A percentile compares a stretch with the other conserved stretches of the same genome.
Evolutionary conservation across 1,139 yeast genomes (phyloP).

Genomic region (Scheffersomyces insectosa): DNA sequence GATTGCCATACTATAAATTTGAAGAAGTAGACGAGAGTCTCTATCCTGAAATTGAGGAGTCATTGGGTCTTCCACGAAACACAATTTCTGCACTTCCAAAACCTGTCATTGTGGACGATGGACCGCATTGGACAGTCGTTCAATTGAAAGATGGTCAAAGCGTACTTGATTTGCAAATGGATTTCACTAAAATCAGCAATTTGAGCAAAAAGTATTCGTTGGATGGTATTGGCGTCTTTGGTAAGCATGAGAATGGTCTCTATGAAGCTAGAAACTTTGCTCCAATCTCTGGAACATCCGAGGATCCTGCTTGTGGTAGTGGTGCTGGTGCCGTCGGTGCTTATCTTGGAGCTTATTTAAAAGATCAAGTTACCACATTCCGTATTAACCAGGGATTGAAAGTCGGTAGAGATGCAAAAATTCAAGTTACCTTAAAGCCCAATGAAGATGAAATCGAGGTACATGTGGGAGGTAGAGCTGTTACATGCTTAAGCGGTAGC

Average conservation of each 20-base stretch:
- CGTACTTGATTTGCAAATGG: conserved; percentile 30
- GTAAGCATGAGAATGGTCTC: conserved; percentile 21
- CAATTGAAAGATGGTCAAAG: conserved; percentile 26
- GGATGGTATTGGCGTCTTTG: conserved; percentile 40
- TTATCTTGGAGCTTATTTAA: conserved; percentile 5
- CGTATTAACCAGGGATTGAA: conserved; percentile 3
- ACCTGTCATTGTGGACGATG: conserved; percentile 30
- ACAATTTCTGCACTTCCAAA: conserved; percentile 8
- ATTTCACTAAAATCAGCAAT: conserved; percentile 20
- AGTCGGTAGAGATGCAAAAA: conserved; percentile 2
- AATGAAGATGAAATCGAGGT: conserved; percentile 20
- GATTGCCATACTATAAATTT: conserved; percentile 24
- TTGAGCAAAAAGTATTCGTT: conserved; percentile 19
- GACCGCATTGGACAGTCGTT: conserved; percentile 45
- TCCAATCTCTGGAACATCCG: conserved; percentile 32
- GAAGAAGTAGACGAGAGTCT: conserved; percentile 18
- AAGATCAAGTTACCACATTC: background rate
- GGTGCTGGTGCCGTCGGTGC: conserved; percentile 43
- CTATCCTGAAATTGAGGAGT: conserved; percentile 16
- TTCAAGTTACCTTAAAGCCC: background rate
- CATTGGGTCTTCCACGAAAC: conserved; percentile 15
- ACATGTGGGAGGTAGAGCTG: conserved; percentile 28
- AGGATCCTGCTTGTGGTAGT: conserved; percentile 57
- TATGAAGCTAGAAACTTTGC: conserved; percentile 43
- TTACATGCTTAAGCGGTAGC: conserved; percentile 33